phyloP scores from a whole-genome alignment of 139 green algal genomes.

The Raphidocelis subcapitata region DNA sequence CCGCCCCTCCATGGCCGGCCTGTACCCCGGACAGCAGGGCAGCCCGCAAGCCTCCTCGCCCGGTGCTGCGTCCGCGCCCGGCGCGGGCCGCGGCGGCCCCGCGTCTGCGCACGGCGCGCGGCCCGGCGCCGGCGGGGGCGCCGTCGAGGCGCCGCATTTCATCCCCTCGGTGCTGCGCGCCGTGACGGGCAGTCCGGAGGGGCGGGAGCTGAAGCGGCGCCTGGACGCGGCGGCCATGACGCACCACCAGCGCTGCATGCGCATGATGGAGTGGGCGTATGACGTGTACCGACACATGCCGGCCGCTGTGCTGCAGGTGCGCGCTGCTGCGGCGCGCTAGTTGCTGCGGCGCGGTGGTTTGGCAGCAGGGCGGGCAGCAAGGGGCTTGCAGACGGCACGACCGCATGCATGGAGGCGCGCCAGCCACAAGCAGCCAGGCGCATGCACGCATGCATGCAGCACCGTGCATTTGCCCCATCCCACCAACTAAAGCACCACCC shows the following conservation, averaged over 20 bases:
- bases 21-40: too few species aligned
- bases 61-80: too few species aligned
- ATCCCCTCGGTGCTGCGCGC: constrained; percentile 24
- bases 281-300: constrained; percentile 19
- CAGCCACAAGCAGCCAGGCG: not conserved
- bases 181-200: constrained; percentile 16
- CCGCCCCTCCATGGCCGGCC: too few species aligned
- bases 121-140: too few species aligned
- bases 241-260: constrained; percentile 21
- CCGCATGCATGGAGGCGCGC: not conserved
- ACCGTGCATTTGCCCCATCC: not conserved
- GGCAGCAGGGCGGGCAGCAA: not conserved
- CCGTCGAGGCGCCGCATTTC: too few species aligned
- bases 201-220: not conserved
- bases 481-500: not conserved
- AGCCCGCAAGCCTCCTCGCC: too few species aligned
- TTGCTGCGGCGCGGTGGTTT: too few species aligned
- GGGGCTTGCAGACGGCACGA: not conserved
- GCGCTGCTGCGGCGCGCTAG: too few species aligned
- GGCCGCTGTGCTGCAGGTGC: constrained; percentile 1
- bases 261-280: constrained; percentile 23
- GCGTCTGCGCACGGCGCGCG: too few species aligned
- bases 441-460: not conserved
- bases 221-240: constrained; percentile 1
- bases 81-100: too few species aligned